Evolutionary conservation across 805 yeast genomes (phyloP), one percentile per base, ranked within the genome.

Genomic region (Lipomyces yamanashiensis): DNA sequence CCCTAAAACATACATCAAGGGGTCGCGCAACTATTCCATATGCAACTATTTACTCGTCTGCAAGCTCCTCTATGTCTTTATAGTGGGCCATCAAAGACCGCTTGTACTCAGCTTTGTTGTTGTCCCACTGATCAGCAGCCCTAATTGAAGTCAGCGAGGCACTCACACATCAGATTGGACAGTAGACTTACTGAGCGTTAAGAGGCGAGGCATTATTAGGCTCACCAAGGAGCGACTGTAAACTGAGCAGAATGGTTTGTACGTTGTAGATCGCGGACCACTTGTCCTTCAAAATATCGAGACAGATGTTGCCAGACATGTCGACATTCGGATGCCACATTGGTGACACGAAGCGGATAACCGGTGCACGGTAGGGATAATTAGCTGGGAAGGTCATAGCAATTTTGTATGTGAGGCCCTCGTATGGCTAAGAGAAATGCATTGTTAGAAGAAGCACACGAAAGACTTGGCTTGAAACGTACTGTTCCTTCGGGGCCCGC

Each of bases 281-380:
- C 67, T 85, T 79, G 57, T 85, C 87, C 72, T 85, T 85, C 72
- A 86, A 77, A 58, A 86, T 85, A 72, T 85, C 87, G 51, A 85
- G 76, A 67, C 89, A 86, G 63, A 86, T 86, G 66, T 84, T 81
- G n/a, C 89, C 89, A 59, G 81, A 76, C 79, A 83, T 81, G 68
- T 85, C 87, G 64, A 85, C 84, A 71, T 86, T 85, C 34, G 89
- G 89, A 71, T 85, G 89, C 81, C 85, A 84, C 81, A 85, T 81
- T 17, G 88, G 87, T 49, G 85, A 81, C 39, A 79, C 80, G 71
- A 86, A 86, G 68, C 75, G 79, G 71, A 86, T 81, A 36, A 74
- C 74, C 33, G 89, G 89, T 2, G 89, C 85, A 2, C 78, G 73
- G 71, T 81, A 84, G 0, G 89, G 89, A 71, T 85, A 86, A 70